Base-by-base conservation (phyloP, 352 stramenopile species). In the Thalassiosira exigua region DNA sequence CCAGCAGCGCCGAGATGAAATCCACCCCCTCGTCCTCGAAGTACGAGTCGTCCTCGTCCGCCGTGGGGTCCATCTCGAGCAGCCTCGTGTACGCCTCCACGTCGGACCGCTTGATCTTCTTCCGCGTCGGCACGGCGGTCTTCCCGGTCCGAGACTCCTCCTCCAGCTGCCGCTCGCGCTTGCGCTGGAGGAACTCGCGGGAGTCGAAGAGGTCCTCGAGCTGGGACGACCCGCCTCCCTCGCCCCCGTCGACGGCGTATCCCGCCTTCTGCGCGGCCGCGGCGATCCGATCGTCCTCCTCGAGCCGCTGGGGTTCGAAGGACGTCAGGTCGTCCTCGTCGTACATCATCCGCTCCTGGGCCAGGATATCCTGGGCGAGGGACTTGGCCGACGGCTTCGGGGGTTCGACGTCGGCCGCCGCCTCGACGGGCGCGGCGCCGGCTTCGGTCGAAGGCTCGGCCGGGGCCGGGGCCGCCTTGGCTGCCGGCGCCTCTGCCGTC, bases 11-110 rank as follows among this genome's bases (percentile, higher is more conserved):
- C 46, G 77, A 89, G n/a, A 82, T 82, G 27, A 82, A 32, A 67
- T 75, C 58, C 12, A 93, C 77, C 0, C 58, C 73, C 74, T 91
- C 77, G 76, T 91, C 81, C 61, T 90, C 78, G 81, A 93, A 93
- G 36, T 89, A 90, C 0, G 83, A 82, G 21, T 82, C 80, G 65
- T 93, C 88, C 9, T 87, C 84, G 77, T 93, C 88, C 3, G 85
- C 85, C 53, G 86, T 86, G 14, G 88, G 88, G 69, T 93, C 69
- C 69, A 85, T 78, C 67, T 93, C 85, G 21, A 93, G 58, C 4
- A 93, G 62, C 57, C 84, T 46, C 41, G 46, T 73, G 22, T 69
- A 82, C 1, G 75, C 75, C 44, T 71, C 22, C 7, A 80, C 61
- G 59, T 84, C 75, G 17, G 36, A 66, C 0, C 75, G 44, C 29